A percentile compares a stretch with the other conserved stretches of the same genome.
These are phyloP conservation scores for Cladosporium sp. DNA, from an alignment of 2,329 filamentous ascomycete species.

Conservation along the genomic window DNA sequence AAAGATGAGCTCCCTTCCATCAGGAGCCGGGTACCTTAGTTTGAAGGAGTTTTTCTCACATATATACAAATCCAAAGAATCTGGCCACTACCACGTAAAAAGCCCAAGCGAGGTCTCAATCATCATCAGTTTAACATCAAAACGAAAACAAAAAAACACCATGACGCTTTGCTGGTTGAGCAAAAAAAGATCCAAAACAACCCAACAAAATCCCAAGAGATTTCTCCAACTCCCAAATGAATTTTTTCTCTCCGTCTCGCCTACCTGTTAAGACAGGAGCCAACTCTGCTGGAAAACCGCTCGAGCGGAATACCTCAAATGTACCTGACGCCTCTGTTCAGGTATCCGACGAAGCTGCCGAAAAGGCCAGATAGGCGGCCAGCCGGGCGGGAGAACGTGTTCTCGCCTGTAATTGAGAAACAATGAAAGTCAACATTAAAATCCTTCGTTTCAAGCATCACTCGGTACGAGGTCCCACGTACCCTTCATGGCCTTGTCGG, in stretches of 20 bases:
- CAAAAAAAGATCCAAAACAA: not conserved
- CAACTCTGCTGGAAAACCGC: too few relatives aligned
- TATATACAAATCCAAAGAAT: too few relatives aligned
- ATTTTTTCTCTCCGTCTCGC: not conserved
- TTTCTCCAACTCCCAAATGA: conserved; percentile 4
- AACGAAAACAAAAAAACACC: conserved; percentile 2
- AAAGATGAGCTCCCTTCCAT: too few relatives aligned
- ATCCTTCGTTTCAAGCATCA: not conserved
- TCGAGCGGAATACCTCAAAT: not conserved
- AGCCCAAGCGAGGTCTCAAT: too few relatives aligned
- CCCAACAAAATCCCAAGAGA: not conserved
- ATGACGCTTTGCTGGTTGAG: conserved; percentile 3
- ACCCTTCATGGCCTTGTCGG: conserved; percentile 51
- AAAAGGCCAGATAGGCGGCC: conserved; percentile 4
- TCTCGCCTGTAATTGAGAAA: not conserved
- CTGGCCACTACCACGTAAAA: too few relatives aligned
- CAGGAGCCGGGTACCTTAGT: too few relatives aligned
- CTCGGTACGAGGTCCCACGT: not conserved
- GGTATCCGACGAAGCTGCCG: conserved; percentile 15
- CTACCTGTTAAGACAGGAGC: too few relatives aligned
- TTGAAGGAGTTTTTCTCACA: too few relatives aligned
- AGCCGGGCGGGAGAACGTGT: not conserved
- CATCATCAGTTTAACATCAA: too few relatives aligned
- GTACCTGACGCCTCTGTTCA: conserved; percentile 20
- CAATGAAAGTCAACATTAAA: not conserved